Conservation (phyloP, 768 basidiomycete genomes). For the Pleurotus sapidus region DNA sequence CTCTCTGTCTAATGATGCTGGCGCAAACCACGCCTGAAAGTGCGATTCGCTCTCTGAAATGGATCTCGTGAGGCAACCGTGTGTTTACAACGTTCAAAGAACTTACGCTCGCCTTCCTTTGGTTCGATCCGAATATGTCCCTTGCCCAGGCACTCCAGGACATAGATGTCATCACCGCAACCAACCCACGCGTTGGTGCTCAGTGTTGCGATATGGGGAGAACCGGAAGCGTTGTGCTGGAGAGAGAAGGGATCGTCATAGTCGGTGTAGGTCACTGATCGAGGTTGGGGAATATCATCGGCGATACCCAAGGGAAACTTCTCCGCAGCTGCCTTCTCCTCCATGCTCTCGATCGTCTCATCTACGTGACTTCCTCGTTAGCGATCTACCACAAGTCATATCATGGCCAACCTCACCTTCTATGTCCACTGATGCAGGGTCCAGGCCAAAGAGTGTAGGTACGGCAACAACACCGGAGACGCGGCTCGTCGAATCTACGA, state of each 20-base stretch:
- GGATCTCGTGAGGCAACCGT: background rate
- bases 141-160: conserved; percentile 72
- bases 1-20: conserved; percentile 41
- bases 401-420: conserved; percentile 43
- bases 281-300: conserved; percentile 48
- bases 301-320: conserved; percentile 17
- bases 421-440: conserved; percentile 60
- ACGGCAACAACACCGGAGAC: conserved; percentile 71
- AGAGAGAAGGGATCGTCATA: conserved; percentile 72
- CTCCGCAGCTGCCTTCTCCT: conserved; percentile 32
- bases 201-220: conserved; percentile 49
- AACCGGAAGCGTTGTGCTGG: conserved; percentile 40
- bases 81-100: background rate
- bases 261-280: conserved; percentile 70
- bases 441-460: conserved; percentile 84
- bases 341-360: conserved; percentile 46
- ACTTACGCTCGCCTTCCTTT: conserved; percentile 31
- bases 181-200: conserved; percentile 77
- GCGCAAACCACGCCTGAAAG: conserved; percentile 54
- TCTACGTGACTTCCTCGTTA: conserved; percentile 32
- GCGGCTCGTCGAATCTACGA: conserved; percentile 73
- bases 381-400: background rate
- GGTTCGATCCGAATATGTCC: conserved; percentile 67
- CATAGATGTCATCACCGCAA: conserved; percentile 66
- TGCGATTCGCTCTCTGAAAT: conserved; percentile 24